Evolutionary conservation across 495 filamentous ascomycete species (phyloP).

Genomic region (Penicillium manginii): DNA sequence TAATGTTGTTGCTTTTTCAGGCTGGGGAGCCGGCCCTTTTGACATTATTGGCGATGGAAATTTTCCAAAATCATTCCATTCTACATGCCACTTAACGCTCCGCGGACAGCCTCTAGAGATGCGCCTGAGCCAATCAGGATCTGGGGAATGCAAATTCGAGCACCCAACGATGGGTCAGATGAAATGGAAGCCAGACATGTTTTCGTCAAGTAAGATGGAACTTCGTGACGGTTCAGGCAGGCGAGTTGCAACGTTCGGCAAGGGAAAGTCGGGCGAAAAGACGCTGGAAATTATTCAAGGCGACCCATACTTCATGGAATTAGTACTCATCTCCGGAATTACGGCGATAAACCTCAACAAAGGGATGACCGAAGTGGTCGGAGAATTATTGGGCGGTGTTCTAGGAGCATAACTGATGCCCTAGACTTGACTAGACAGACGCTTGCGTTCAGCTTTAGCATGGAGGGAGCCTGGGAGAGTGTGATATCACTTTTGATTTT

Average conservation of each 20-base stretch:
- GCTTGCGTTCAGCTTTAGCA: too few relatives aligned
- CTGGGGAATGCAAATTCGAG: conserved; percentile 1
- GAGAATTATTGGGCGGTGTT: not conserved
- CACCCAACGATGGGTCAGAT: not conserved
- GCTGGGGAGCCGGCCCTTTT: conserved; percentile 3
- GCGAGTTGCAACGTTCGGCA: not conserved
- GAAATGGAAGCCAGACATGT: not conserved
- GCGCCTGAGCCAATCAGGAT: conserved; percentile 7
- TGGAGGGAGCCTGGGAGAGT: too few relatives aligned
- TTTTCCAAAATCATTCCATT: not conserved
- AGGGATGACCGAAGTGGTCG: not conserved
- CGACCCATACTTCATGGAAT: not conserved
- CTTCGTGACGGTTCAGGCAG: not conserved
- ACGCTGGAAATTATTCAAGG: not conserved
- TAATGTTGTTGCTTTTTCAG: not conserved
- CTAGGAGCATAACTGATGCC: not conserved
- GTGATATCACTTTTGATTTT: too few relatives aligned
- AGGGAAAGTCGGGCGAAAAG: not conserved
- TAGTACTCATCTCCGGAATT: not conserved
- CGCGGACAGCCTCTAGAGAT: conserved; percentile 7
- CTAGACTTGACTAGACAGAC: too few relatives aligned
- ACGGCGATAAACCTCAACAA: not conserved
- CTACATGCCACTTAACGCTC: conserved; percentile 6
- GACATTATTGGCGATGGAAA: conserved; percentile 7
- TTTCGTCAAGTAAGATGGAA: not conserved